These are phyloP conservation scores for Fusarium nurragi DNA, from an alignment of 2,329 filamentous ascomycete genomes.

Conservation along the genomic window DNA sequence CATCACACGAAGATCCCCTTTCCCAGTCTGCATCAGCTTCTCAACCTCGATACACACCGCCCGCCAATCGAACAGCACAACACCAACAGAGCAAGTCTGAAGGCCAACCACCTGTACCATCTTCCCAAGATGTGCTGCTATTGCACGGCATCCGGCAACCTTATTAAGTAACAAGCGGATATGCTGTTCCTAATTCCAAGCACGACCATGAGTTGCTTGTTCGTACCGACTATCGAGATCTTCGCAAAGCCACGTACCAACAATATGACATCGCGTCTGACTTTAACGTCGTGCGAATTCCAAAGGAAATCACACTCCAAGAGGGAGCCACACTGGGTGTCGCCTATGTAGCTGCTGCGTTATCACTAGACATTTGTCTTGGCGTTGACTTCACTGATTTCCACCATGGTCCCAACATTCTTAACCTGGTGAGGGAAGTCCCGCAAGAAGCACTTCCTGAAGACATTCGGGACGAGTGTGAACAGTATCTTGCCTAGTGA, in stretches of 20 bases:
- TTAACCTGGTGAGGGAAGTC: not conserved
- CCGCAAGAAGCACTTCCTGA: not conserved
- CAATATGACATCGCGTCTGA: constrained; percentile 72
- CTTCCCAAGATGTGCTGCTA: constrained; percentile 56
- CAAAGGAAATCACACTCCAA: constrained; percentile 60
- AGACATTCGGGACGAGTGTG: constrained; percentile 74
- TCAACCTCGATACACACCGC: constrained; percentile 15
- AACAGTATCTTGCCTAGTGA: constrained; percentile 61
- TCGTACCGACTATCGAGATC: constrained; percentile 74
- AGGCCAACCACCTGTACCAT: constrained; percentile 12
- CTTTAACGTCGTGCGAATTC: constrained; percentile 72
- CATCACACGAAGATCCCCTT: constrained; percentile 1
- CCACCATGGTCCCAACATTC: constrained; percentile 59
- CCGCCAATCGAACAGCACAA: not conserved
- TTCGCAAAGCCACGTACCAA: constrained; percentile 77
- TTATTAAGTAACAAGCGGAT: constrained; percentile 57
- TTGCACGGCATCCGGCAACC: constrained; percentile 48
- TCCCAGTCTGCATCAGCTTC: not conserved
- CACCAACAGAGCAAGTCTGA: constrained; percentile 14
- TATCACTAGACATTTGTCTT: constrained; percentile 75
- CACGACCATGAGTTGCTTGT: constrained; percentile 65
- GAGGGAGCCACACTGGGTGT: constrained; percentile 73
- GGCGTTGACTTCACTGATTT: constrained; percentile 70
- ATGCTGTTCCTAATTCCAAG: constrained; percentile 54
- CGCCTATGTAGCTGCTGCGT: constrained; percentile 73